These are phyloP conservation scores for Coemansia furcata DNA, from an alignment of 192 early-diverging fungal genomes.

Conservation along the genomic window DNA sequence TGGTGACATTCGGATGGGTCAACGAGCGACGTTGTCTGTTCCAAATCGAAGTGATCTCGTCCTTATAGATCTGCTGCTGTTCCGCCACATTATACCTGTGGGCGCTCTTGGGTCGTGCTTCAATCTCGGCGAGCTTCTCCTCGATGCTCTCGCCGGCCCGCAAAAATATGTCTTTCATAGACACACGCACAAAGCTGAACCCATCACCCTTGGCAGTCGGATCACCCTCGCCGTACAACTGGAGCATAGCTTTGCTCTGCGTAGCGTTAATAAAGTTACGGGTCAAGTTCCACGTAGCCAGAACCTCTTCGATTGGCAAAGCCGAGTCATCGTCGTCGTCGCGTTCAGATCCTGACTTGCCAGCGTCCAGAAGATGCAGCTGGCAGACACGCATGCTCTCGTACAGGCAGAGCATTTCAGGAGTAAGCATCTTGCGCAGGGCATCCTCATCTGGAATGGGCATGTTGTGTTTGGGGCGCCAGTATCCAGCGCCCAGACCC, in stretches of 20 bases:
- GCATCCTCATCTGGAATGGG: conserved; percentile 83
- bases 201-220: too few relatives aligned
- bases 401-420: conserved; percentile 90
- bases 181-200: too few relatives aligned
- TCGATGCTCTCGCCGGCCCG: too few relatives aligned
- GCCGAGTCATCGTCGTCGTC: conserved; percentile 68
- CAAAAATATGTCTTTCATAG: too few relatives aligned
- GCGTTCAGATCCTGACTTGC: conserved; percentile 66
- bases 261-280: conserved; percentile 94
- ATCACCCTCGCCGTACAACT: conserved; percentile 51
- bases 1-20: conserved; percentile 36
- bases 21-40: conserved; percentile 76
- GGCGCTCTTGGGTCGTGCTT: too few relatives aligned
- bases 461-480: conserved; percentile 76
- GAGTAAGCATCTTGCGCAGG: conserved; percentile 87
- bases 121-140: too few relatives aligned
- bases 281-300: conserved; percentile 94
- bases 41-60: conserved; percentile 95
- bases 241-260: conserved; percentile 91
- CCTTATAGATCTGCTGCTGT: conserved; percentile 91
- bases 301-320: conserved; percentile 85
- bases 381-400: conserved; percentile 93
- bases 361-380: conserved; percentile 86
- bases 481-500: conserved; percentile 82
- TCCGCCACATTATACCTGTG: conserved; percentile 81